Percentiles rank a stretch among this genome's conserved stretches.
Evolutionary conservation across 495 filamentous ascomycete species (phyloP).

Genomic region (Penicillium desertorum): DNA sequence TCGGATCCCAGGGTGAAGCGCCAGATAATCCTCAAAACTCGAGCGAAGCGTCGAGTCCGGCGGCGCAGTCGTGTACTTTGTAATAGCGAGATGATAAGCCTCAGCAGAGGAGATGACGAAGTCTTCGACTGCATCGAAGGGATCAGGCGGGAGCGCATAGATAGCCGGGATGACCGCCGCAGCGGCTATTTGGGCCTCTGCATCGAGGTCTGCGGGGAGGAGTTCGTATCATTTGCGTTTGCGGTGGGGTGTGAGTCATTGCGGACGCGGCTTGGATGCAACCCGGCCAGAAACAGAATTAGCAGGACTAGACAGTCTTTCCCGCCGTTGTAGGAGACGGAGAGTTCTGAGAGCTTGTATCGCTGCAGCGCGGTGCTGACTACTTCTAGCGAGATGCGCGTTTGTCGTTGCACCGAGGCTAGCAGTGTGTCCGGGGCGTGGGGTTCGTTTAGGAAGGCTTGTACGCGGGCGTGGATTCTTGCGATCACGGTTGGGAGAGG

Average conservation of each 20-base stretch:
- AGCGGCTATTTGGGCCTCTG: conserved; percentile 17
- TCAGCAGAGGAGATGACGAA: conserved; percentile 68
- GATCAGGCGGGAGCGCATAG: conserved; percentile 78
- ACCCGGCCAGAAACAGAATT: conserved; percentile 77
- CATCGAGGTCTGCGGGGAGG: conserved; percentile 9
- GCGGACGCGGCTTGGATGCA: conserved; percentile 36
- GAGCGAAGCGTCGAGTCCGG: conserved; percentile 49
- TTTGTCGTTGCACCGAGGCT: conserved; percentile 68
- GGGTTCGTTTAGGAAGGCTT: conserved; percentile 64
- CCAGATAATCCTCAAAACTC: conserved; percentile 76
- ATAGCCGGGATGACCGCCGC: conserved; percentile 65
- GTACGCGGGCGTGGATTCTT: conserved; percentile 61
- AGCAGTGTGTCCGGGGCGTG: conserved; percentile 56
- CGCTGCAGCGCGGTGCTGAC: conserved; percentile 66
- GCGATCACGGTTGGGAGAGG: conserved; percentile 53
- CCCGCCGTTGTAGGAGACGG: conserved; percentile 94
- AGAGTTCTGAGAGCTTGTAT: conserved; percentile 76
- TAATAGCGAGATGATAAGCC: conserved; percentile 73
- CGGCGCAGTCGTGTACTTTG: conserved; percentile 65
- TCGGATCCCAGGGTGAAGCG: conserved; percentile 57
- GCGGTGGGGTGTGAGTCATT: conserved; percentile 3
- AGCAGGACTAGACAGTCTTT: conserved; percentile 96
- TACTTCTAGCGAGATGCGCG: conserved; percentile 65
- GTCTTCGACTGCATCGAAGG: conserved; percentile 80
- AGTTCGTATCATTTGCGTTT: conserved; percentile 5